Conservation (phyloP, 108 stramenopile genomes). For the Skeletonema marinoi region DNA sequence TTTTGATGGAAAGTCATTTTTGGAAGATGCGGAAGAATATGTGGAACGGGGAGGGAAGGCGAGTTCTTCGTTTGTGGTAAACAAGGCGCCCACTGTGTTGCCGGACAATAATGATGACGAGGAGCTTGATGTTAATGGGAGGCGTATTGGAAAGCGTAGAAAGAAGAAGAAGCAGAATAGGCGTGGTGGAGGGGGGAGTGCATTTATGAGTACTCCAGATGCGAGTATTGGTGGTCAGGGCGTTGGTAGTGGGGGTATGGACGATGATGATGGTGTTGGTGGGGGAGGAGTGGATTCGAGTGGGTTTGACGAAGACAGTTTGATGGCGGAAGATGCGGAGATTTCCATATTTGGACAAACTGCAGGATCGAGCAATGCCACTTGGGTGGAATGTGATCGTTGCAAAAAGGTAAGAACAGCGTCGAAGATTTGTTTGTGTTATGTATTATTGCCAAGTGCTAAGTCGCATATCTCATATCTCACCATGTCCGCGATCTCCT, state of each 20-base stretch:
- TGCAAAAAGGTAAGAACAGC: slow-evolving; percentile 76
- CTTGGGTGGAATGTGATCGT: slow-evolving; percentile 91
- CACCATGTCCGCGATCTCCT: neutral
- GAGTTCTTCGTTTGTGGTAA: slow-evolving; percentile 4
- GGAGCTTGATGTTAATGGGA: slow-evolving; percentile 31
- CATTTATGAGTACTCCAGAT: neutral
- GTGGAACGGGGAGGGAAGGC: slow-evolving; percentile 10
- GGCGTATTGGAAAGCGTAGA: slow-evolving; percentile 33
- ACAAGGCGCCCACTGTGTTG: neutral
- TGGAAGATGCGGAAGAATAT: slow-evolving; percentile 49
- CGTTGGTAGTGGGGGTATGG: slow-evolving; percentile 25
- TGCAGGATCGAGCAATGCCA: slow-evolving; percentile 75
- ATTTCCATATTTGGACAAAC: slow-evolving; percentile 88
- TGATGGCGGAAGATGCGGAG: slow-evolving; percentile 59
- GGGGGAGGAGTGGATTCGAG: slow-evolving; percentile 25
- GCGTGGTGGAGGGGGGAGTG: slow-evolving; percentile 11
- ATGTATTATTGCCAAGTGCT: neutral
- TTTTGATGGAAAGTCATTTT: slow-evolving; percentile 32
- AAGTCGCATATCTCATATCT: neutral
- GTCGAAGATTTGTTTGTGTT: neutral
- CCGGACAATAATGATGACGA: slow-evolving; percentile 12
- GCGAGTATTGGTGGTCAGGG: slow-evolving; percentile 37
- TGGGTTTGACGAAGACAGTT: slow-evolving; percentile 29
- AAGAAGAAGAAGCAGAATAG: slow-evolving; percentile 46
- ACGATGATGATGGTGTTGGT: slow-evolving; percentile 26